Evolutionary conservation across 1,139 yeast species (phyloP), one percentile per base, ranked within the genome.

Genomic region (Petasospora rhodanensis): DNA sequence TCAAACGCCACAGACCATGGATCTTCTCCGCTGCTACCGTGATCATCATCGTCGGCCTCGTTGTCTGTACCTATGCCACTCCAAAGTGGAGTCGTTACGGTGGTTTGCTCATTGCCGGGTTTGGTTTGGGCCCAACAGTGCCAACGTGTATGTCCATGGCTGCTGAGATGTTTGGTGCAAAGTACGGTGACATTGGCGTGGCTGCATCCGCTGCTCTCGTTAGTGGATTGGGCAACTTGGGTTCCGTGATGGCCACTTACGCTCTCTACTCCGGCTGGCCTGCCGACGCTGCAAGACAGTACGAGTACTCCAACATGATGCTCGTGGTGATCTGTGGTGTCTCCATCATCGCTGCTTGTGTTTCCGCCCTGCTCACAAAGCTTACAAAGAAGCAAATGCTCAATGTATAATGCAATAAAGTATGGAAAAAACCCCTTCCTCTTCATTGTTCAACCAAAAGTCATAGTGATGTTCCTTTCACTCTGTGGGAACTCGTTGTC

Each of bases 231-330:
- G 95, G 95, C 31, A 85, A 85, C 55, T 68, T 84, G 47, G 95
- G 95, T 12, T 77, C 89, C 1, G 95, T 85, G 17, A 75, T 81
- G 19, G 82, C 93, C 4, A 82, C 95, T 2, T 85, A 85, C 54
- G 95, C 95, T 0, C 68, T 85, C 31, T 85, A 84, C 59, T 59
- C 74, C 15, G 95, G 95, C 5, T 86, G 95, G 95, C 89, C 93
- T 1, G 82, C 69, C 1, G 95, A 86, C 56, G 66, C 55, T 10
- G 65, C 66, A 3, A 62, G 86, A 44, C 64, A 76, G 31, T 85
- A 63, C 61, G 63, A 72, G 43, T 64, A 84, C 56, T 78, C 89
- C 28, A 86, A 85, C 55, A 83, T 85, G 95, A 84, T 85, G 64
- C 68, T 86, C 61, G 85, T 85, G 18, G 68, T 77, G 21, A 81